These are phyloP conservation scores for Aspergillus persii DNA, from an alignment of 2,329 filamentous ascomycete species.

Conservation along the genomic window DNA sequence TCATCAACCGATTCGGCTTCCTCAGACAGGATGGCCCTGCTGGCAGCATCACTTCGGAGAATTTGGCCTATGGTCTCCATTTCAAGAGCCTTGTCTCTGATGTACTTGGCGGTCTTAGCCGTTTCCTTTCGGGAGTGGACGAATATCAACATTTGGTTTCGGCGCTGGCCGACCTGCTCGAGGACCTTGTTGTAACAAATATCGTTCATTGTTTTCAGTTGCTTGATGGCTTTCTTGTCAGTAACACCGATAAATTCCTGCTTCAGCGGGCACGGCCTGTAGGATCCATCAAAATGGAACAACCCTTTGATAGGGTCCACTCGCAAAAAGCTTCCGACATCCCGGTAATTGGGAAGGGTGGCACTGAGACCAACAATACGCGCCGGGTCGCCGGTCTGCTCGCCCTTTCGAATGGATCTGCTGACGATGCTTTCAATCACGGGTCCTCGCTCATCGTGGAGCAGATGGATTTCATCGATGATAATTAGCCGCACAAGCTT, in stretches of 20 bases:
- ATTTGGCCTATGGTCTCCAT: slow-evolving; percentile 96
- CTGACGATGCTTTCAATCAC: slow-evolving; percentile 96
- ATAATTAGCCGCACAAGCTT: slow-evolving; percentile 94
- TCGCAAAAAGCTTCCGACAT: slow-evolving; percentile 92
- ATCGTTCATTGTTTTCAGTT: slow-evolving; percentile 98
- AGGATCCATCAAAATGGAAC: slow-evolving; percentile 96
- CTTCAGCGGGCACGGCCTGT: slow-evolving; percentile 85
- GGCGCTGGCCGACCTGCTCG: slow-evolving; percentile 87
- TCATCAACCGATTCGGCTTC: slow-evolving; percentile 82
- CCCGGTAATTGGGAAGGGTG: slow-evolving; percentile 91
- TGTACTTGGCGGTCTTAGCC: slow-evolving; percentile 93
- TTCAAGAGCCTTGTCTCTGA: slow-evolving; percentile 95
- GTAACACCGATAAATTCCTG: slow-evolving; percentile 98
- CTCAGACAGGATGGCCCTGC: slow-evolving; percentile 80
- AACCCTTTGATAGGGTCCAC: slow-evolving; percentile 81
- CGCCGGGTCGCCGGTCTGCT: slow-evolving; percentile 91
- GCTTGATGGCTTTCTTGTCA: slow-evolving; percentile 97
- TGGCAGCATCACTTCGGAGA: slow-evolving; percentile 86
- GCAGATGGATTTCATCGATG: slow-evolving; percentile 96
- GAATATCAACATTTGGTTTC: slow-evolving; percentile 98
- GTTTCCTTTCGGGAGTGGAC: slow-evolving; percentile 98
- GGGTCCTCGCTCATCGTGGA: slow-evolving; percentile 95
- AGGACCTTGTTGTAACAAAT: slow-evolving; percentile 97
- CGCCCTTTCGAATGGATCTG: slow-evolving; percentile 85
- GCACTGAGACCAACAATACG: slow-evolving; percentile 90